phyloP scores from a whole-genome alignment of 495 filamentous ascomycete species.

The Penicillium bovifimosum region DNA sequence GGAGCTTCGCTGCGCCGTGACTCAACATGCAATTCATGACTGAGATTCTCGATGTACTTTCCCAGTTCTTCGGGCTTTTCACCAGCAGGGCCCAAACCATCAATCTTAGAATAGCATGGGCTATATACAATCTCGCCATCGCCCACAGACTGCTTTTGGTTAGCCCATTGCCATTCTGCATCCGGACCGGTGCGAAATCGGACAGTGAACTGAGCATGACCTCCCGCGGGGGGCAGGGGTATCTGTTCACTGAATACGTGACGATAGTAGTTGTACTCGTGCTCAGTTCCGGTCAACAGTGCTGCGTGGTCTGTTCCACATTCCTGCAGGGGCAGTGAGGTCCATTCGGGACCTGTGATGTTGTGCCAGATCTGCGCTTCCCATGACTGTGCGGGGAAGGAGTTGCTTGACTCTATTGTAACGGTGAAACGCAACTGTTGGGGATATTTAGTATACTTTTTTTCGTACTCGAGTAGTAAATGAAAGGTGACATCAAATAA shows the following conservation, averaged over 20 bases:
- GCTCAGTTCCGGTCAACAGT: slow-evolving; percentile 28
- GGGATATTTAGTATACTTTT: background rate
- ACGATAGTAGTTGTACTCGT: slow-evolving; percentile 23
- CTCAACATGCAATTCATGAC: slow-evolving; percentile 52
- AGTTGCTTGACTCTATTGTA: slow-evolving; percentile 60
- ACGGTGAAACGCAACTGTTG: slow-evolving; percentile 57
- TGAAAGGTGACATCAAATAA: background rate
- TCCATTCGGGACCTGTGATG: slow-evolving; percentile 36
- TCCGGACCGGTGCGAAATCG: slow-evolving; percentile 56
- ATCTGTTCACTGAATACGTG: slow-evolving; percentile 36
- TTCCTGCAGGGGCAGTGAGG: slow-evolving; percentile 30
- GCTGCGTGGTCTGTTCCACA: slow-evolving; percentile 19
- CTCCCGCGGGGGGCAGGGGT: slow-evolving; percentile 26
- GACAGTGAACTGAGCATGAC: slow-evolving; percentile 61
- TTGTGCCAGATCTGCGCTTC: slow-evolving; percentile 76
- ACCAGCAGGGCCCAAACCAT: slow-evolving; percentile 9
- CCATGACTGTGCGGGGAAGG: slow-evolving; percentile 55
- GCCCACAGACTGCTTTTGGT: slow-evolving; percentile 50
- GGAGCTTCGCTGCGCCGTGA: slow-evolving; percentile 60
- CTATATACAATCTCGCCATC: slow-evolving; percentile 58
- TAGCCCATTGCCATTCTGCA: slow-evolving; percentile 70
- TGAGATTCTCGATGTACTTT: slow-evolving; percentile 56
- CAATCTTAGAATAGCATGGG: slow-evolving; percentile 4
- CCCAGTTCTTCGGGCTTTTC: slow-evolving; percentile 39
- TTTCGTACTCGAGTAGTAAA: no score